These are phyloP conservation scores for Xylaria castorea DNA, from an alignment of 495 filamentous ascomycete species.

Conservation along the genomic window DNA sequence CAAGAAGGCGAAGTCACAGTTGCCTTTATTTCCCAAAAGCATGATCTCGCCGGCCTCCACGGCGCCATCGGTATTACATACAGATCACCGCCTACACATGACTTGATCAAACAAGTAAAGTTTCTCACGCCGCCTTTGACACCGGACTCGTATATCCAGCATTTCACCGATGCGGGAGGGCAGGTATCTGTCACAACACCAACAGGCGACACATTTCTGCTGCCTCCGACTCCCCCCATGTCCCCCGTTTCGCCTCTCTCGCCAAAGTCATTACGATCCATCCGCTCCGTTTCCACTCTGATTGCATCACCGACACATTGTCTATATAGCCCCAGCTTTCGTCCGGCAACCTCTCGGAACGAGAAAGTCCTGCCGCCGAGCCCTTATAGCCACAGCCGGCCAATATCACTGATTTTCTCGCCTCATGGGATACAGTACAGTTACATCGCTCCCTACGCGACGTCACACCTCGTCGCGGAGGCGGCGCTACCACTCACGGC, in stretches of 20 bases:
- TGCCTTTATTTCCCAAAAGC: constrained; percentile 65
- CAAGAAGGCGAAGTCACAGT: constrained; percentile 68
- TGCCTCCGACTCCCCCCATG: constrained; percentile 47
- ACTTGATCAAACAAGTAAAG: constrained; percentile 24
- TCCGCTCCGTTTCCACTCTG: constrained; percentile 42
- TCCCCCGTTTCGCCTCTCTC: constrained; percentile 44
- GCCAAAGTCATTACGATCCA: constrained; percentile 42
- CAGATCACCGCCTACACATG: constrained; percentile 54
- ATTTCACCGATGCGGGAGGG: constrained; percentile 47
- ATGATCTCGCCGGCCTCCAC: constrained; percentile 67
- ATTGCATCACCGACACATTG: constrained; percentile 37
- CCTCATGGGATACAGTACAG: constrained; percentile 63
- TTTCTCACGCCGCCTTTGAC: constrained; percentile 43
- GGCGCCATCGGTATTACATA: constrained; percentile 76
- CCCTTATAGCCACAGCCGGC: constrained; percentile 28
- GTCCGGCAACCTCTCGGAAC: constrained; percentile 31
- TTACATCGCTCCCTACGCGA: constrained; percentile 59
- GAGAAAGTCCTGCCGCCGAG: constrained; percentile 22
- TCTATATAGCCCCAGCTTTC: constrained; percentile 23
- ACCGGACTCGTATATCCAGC: constrained; percentile 37
- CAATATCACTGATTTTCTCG: constrained; percentile 64
- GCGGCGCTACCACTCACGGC: constrained; percentile 67
- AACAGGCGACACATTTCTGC: constrained; percentile 48
- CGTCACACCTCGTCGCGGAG: constrained; percentile 60
- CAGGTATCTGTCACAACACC: constrained; percentile 41